phyloP scores from a whole-genome alignment of 2,329 filamentous ascomycete species.

The Talaromyces sp. region DNA sequence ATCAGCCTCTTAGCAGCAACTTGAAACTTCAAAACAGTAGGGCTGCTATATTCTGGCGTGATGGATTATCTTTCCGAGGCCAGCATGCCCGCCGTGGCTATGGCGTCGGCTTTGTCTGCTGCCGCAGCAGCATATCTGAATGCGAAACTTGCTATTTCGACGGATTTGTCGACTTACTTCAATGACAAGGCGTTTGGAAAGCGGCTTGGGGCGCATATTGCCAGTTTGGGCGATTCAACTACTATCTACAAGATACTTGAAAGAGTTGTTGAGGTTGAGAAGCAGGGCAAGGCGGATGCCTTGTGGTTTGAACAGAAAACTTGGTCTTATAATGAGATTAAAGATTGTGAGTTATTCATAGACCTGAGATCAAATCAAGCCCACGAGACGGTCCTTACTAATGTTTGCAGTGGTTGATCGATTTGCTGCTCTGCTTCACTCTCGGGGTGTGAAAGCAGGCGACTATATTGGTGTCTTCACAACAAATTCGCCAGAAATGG shows the following conservation, averaged over 20 bases:
- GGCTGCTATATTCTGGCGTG: neutral
- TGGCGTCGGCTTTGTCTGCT: slow-evolving; percentile 39
- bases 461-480: slow-evolving; percentile 53
- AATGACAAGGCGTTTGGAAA: slow-evolving; percentile 37
- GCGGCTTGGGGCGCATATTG: slow-evolving; percentile 40
- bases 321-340: slow-evolving; percentile 52
- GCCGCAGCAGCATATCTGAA: slow-evolving; percentile 47
- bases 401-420: slow-evolving; percentile 44
- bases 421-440: slow-evolving; percentile 47
- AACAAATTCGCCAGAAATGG: slow-evolving; percentile 55
- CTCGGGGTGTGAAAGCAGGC: slow-evolving; percentile 39
- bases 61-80: slow-evolving; percentile 37
- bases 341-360: slow-evolving; percentile 39
- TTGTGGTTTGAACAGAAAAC: slow-evolving; percentile 54
- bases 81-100: slow-evolving; percentile 31
- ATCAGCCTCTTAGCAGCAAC: too few species aligned
- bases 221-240: slow-evolving; percentile 41
- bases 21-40: too few species aligned
- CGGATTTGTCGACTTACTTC: slow-evolving; percentile 41
- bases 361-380: neutral
- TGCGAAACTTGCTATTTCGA: slow-evolving; percentile 46
- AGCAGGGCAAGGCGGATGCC: slow-evolving; percentile 42
- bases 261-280: slow-evolving; percentile 43
- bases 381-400: too few species aligned
- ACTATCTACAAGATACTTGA: slow-evolving; percentile 50